Evolutionary conservation across 2,329 filamentous ascomycete genomes (phyloP).

Genomic region (Pseudopithomyces maydicus): DNA sequence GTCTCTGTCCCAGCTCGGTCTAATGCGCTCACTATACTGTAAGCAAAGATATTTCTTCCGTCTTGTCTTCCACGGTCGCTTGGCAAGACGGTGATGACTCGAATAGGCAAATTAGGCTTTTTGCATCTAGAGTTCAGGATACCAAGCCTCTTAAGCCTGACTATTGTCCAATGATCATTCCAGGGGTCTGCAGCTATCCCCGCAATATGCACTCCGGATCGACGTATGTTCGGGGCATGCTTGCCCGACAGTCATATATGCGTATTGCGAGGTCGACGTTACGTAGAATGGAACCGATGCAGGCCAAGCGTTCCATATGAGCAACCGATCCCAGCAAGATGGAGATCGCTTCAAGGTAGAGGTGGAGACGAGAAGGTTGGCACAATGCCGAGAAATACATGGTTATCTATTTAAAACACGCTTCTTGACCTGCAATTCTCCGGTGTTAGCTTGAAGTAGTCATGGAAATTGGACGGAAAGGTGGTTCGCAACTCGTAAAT

Average conservation of each 20-base stretch:
- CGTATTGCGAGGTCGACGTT: background rate
- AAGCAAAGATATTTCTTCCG: background rate
- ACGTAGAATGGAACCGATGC: background rate
- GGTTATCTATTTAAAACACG: background rate
- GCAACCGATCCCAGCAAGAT: background rate
- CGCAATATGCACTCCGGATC: background rate
- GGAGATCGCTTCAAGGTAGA: background rate
- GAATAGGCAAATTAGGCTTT: background rate
- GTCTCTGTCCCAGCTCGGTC: background rate
- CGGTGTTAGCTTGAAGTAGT: background rate
- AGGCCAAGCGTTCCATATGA: background rate
- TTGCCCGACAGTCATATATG: background rate
- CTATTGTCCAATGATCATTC: background rate
- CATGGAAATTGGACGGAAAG: background rate
- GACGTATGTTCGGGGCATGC: background rate
- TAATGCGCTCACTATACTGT: background rate
- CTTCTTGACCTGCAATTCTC: background rate
- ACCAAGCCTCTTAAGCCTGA: background rate
- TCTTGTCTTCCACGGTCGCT: background rate
- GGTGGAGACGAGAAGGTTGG: background rate
- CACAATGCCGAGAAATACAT: background rate
- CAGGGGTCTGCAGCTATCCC: background rate
- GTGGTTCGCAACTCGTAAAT: background rate
- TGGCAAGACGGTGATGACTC: background rate
- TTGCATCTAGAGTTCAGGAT: background rate